Evolutionary conservation across 1,284 basidiomycete species (phyloP).

Genomic region (Ceratobasidium sp.): DNA sequence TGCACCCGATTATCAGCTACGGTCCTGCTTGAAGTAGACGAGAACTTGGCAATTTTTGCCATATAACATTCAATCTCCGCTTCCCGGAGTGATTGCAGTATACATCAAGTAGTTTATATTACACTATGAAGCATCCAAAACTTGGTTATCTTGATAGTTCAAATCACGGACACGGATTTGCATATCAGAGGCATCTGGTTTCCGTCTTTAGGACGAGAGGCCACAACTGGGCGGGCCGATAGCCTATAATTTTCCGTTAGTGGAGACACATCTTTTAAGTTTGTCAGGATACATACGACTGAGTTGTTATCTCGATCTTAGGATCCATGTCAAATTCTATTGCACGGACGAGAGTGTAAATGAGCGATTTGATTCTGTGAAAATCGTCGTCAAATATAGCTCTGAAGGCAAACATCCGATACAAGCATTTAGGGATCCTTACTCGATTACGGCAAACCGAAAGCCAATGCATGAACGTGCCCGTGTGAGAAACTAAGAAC

Average conservation of each 20-base stretch:
- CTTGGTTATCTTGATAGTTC: no score
- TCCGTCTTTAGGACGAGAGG: slow-evolving; percentile 32
- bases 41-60: no score
- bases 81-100: no score
- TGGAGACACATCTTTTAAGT: no score
- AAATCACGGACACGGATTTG: slow-evolving; percentile 8
- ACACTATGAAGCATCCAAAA: no score
- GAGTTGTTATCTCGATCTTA: slow-evolving; percentile 11
- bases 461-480: slow-evolving; percentile 39
- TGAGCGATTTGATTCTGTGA: slow-evolving; percentile 46
- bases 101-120: no score
- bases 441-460: slow-evolving; percentile 40
- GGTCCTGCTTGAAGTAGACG: no score
- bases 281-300: slow-evolving; percentile 32
- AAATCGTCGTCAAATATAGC: no score
- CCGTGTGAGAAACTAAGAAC: slow-evolving; percentile 14
- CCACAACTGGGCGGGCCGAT: slow-evolving; percentile 35
- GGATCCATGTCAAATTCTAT: slow-evolving; percentile 45
- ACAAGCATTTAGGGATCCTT: background rate
- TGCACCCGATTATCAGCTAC: no score
- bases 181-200: slow-evolving; percentile 39
- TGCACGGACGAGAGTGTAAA: slow-evolving; percentile 45
- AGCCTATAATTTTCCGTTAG: background rate
- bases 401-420: no score
- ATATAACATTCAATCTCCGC: no score